A percentile compares a stretch with the other conserved stretches of the same genome.
Conservation (phyloP, 148 eudicot species). For the Simmondsia chinensis region DNA sequence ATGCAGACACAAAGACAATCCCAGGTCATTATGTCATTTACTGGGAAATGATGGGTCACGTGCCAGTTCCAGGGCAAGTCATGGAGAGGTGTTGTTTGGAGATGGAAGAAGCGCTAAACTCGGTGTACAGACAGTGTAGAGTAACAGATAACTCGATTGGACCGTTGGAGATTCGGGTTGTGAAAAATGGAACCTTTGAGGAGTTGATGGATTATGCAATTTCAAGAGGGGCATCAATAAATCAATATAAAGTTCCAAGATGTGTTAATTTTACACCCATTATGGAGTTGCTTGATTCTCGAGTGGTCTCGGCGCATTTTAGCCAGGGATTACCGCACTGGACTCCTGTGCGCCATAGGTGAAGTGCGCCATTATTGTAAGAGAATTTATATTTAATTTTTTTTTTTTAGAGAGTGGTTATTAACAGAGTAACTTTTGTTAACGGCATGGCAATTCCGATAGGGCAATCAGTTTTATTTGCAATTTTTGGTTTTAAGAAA, state of each 20-base stretch:
- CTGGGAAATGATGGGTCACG: conserved; percentile 43
- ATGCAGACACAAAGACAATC: conserved; percentile 56
- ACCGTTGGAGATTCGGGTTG: conserved; percentile 74
- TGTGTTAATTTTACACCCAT: conserved; percentile 83
- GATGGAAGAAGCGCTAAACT: conserved; percentile 74
- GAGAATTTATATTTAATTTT: too few relatives aligned
- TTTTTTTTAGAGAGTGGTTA: too few relatives aligned
- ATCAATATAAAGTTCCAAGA: conserved; percentile 77
- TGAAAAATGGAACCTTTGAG: conserved; percentile 65
- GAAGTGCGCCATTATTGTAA: conserved; percentile 12
- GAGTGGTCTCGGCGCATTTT: conserved; percentile 65
- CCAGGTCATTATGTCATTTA: conserved; percentile 83
- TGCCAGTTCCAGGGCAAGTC: conserved; percentile 27
- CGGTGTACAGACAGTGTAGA: conserved; percentile 80
- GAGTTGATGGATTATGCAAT: conserved; percentile 88
- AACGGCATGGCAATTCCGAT: too few relatives aligned
- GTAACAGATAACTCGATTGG: conserved; percentile 70
- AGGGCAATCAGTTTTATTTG: too few relatives aligned
- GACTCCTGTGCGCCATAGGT: conserved; percentile 65
- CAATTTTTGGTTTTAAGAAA: too few relatives aligned
- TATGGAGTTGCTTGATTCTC: conserved; percentile 67
- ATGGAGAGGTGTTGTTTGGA: conserved; percentile 49
- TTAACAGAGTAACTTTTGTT: too few relatives aligned
- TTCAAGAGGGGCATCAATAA: conserved; percentile 84
- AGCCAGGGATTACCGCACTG: conserved; percentile 56